Base-by-base conservation (phyloP, 169 alveolate species). In the Plasmodium falciparum region DNA sequence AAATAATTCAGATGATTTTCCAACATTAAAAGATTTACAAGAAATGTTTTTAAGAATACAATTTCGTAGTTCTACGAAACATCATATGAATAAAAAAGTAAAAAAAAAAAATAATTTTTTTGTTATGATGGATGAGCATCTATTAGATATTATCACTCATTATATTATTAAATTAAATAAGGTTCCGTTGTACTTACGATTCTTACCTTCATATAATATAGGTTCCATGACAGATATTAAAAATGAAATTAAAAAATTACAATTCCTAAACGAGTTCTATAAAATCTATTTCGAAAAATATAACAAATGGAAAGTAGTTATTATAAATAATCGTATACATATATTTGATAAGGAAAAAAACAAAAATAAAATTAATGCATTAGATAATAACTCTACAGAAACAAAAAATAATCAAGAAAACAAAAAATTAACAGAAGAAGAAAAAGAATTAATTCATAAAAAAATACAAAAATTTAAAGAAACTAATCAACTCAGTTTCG, bases 21-120 rank as follows among this genome's bases (percentile, higher is more conserved):
- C 91, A 33, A 83, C 91, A 2, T 47, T 83, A 13, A 83, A 83
- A 39, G 91, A 83, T 83, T 67, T 83, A 17, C 91, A 83, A 61
- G 91, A 83, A 83, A 83, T 83, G 91, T 83, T 83, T 83, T 83
- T 83, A 49, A 26, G 91, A 17, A 83, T 83, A 56, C 91, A 83
- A 61, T 83, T 83, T 83, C 49, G 91, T 33, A 83, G 83, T 50
- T 69, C 91, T 1, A 69, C 75, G n/a, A 83, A 69, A 4, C 73
- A 83, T 12, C 58, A 54, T 50, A 17, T 62, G 17, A 83, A 58
- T 49, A 83, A 73, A 8, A 56, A 22, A 72, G 70, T 17, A n/a
- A 69, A 43, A 26, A 61, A 69, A 39, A 83, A 83, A 12, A 83
- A 69, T 62, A 83, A 66, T 43, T 63, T 83, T 15, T 69, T 83